Evolutionary conservation across 352 stramenopile genomes (phyloP).

Genomic region (Pythium brassicae): DNA sequence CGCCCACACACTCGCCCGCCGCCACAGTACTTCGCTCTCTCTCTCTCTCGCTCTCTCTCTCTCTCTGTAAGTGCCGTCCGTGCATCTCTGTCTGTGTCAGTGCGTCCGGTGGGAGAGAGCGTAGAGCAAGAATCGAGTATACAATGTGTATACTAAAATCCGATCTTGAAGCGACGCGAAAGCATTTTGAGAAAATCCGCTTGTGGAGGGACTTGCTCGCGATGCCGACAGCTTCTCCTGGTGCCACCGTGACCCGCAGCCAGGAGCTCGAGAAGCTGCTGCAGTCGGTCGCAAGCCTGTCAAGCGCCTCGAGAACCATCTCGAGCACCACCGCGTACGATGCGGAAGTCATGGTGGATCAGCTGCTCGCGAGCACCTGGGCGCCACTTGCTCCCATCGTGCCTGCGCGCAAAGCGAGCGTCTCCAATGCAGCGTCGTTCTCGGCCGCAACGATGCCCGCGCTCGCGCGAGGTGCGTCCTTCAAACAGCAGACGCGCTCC

Average conservation of each 20-base stretch:
- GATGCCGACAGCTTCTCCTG: conserved; percentile 12
- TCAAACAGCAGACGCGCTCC: conserved; percentile 49
- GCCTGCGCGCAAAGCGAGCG: conserved; percentile 14
- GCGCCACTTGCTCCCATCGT: conserved; percentile 11
- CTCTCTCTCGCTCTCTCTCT: too few relatives aligned
- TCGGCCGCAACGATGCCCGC: background rate
- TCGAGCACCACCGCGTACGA: conserved; percentile 26
- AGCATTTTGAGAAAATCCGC: too few relatives aligned
- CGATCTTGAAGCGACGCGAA: too few relatives aligned
- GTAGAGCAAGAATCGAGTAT: too few relatives aligned
- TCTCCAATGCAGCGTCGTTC: background rate
- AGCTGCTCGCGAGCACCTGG: conserved; percentile 65
- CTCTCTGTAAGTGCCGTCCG: too few relatives aligned
- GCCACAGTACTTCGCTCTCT: too few relatives aligned
- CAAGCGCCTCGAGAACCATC: conserved; percentile 6
- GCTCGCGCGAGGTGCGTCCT: conserved; percentile 17
- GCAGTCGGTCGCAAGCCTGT: conserved; percentile 14
- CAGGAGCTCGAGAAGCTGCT: conserved; percentile 63
- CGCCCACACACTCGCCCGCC: too few relatives aligned
- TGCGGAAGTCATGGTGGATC: conserved; percentile 73
- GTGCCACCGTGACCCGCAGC: conserved; percentile 19
- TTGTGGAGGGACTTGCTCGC: too few relatives aligned
- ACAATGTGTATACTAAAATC: too few relatives aligned
- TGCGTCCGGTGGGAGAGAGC: too few relatives aligned
- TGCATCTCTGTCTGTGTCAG: too few relatives aligned